Base-by-base conservation (phyloP, 2,329 filamentous ascomycete genomes). In the Diaporthe longicolla region DNA sequence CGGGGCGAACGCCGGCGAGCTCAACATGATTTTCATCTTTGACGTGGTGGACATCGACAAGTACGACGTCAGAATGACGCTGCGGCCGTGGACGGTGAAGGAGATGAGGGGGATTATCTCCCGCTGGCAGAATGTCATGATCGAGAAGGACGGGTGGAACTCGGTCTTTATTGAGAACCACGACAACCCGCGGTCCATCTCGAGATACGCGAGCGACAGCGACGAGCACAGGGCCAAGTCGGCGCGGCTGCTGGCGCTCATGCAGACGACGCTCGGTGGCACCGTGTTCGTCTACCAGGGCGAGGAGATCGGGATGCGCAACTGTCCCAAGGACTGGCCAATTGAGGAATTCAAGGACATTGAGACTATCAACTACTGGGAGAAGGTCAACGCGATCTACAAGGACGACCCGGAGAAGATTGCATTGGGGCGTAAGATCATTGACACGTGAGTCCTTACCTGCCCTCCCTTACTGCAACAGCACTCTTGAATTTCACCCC, bases 21-120 rank as follows among this genome's bases (percentile, higher is more conserved):
- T 94, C 58, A 91, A 89, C 80, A 94, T 94, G 91, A 91, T 94
- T 48, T 94, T 94, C 82, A 90, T 93, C 77, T 94, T 94, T 79
- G 92, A 93, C 73, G 84, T 90, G 87, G 71, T 73, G 19, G 71
- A 75, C n/a, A 73, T 75, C 43, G 71, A 75, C 35, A 73, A 26
- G 66, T 45, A 70, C 40, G 73, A 73, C 6, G 73, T 75, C 13
- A n/a, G 73, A n/a, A 74, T 74, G 73, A 54, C 66, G 13, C 52
- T 73, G 40, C 59, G 69, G 29, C 58, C 40, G 1, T 90, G 87
- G 86, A 83, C 82, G 61, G 85, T 89, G 17, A 84, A 84, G 10
- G 84, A 87, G 70, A 81, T 91, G 50, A 90, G 90, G 79, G 78
- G 82, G 3, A 87, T 88, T 37, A 85, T 90, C 66, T 83, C 84